A percentile compares a stretch with the other conserved stretches of the same genome.
These are phyloP conservation scores for Bretschneidera sinensis DNA, from an alignment of 345 rosid species.

Conservation along the genomic window DNA sequence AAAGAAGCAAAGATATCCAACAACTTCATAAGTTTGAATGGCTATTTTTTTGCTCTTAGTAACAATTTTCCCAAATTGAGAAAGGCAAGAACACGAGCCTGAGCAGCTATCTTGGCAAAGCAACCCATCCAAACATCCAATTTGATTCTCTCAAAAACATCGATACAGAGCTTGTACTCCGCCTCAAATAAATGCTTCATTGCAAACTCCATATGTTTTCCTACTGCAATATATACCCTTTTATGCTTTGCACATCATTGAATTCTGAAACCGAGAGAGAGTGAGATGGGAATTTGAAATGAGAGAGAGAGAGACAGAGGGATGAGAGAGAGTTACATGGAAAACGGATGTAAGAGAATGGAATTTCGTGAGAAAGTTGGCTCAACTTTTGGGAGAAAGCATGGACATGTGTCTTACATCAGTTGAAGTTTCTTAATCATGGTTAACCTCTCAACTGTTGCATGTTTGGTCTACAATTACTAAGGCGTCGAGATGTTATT, in stretches of 20 bases:
- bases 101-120: conserved; percentile 93
- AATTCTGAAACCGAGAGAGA: conserved; percentile 80
- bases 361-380: too few relatives aligned
- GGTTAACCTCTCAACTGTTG: too few relatives aligned
- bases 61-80: conserved; percentile 91
- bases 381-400: too few relatives aligned
- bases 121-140: conserved; percentile 92
- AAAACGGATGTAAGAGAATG: too few relatives aligned
- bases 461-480: too few relatives aligned
- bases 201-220: conserved; percentile 96
- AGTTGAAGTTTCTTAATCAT: too few relatives aligned
- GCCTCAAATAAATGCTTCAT: conserved; percentile 97
- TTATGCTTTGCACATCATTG: conserved; percentile 87
- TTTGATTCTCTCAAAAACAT: conserved; percentile 88
- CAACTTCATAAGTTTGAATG: conserved; percentile 79
- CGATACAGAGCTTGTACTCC: conserved; percentile 86
- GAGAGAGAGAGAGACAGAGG: too few relatives aligned
- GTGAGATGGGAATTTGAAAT: too few relatives aligned
- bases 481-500: too few relatives aligned
- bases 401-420: too few relatives aligned
- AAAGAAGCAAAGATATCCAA: conserved; percentile 83
- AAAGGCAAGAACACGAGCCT: conserved; percentile 89
- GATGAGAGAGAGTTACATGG: too few relatives aligned
- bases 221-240: conserved; percentile 81
- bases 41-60: conserved; percentile 93